Base-by-base conservation (phyloP, 1,284 basidiomycete genomes). In the Sanghuangporus sanghuang region DNA sequence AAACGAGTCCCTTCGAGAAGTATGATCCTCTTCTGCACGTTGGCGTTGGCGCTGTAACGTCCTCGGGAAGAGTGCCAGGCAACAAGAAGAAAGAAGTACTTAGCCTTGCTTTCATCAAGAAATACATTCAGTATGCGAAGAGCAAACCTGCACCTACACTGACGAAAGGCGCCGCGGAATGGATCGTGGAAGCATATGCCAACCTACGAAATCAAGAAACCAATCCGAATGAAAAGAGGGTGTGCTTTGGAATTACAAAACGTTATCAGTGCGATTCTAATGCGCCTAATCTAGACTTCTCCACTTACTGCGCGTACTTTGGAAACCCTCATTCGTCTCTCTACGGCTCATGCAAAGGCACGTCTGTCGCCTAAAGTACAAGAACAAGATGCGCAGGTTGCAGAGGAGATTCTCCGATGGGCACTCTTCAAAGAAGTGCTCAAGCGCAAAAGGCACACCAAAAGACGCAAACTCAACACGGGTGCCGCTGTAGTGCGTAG, bases 121-220 rank as follows among this genome's bases (percentile, higher is more conserved):
- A 98, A 78, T 99, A 97, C 74, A 92, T 99, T 62, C 96, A 99
- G 76, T 98, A 98, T 73, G 92, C 97, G 59, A 99, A 98, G 78
- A 91, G 85, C 75, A 87, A 90, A 69, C 83, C 88, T 56, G 83
- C 92, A 69, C 97, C 97, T 1, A 86, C 84, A 35, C 79, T 99
- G 64, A 96, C 95, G 3, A 91, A 95, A 74, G 95, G 92, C 21
- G 97, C 97, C 1, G 93, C 96, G 61, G 95, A 98, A 73, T 87
- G 90, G 76, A 98, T 99, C 68, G 92, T 96, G 55, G 87, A 92
- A 57, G 93, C 96, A 39, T 99, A 99, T 77, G 89, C 95, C 44
- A 90, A 84, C 60, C 80, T 99, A 70, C 82, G 97, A 61, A 99
- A 99, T 74, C 94, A 97, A 71, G 93, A 95, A 69, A 84, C 93